Conservation (phyloP, 352 stramenopile species). For the Elongisporangium anandrum region DNA sequence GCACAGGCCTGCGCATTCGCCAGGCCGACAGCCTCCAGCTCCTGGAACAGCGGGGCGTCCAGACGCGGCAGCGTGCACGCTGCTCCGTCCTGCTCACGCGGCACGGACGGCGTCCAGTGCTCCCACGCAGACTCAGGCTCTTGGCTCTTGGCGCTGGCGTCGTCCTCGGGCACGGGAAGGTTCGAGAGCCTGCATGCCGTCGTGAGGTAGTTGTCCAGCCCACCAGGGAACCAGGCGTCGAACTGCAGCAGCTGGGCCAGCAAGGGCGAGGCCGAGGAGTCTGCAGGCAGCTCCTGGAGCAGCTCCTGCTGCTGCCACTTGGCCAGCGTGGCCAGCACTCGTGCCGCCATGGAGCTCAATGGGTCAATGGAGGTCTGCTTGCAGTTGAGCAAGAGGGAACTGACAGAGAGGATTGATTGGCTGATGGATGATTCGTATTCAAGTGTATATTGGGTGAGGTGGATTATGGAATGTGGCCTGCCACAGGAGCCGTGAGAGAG, state of each 20-base stretch:
- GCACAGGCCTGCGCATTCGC: constrained; percentile 71
- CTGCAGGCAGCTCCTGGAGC: constrained; percentile 19
- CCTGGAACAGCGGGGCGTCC: constrained; percentile 28
- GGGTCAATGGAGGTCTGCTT: background rate
- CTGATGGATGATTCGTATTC: background rate
- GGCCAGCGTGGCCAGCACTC: constrained; percentile 19
- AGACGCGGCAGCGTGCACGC: constrained; percentile 10
- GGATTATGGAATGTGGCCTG: constrained; percentile 25
- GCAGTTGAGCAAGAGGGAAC: background rate
- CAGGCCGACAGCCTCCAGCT: constrained; percentile 46
- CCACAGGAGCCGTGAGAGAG: constrained; percentile 19
- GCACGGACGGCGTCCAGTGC: constrained; percentile 50
- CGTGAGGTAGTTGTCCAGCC: constrained; percentile 46
- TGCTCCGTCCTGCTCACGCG: constrained; percentile 18
- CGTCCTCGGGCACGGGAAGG: constrained; percentile 13
- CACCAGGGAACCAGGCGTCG: constrained; percentile 60
- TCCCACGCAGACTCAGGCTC: constrained; percentile 11
- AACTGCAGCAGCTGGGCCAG: constrained; percentile 52
- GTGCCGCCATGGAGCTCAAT: constrained; percentile 5
- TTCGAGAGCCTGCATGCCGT: constrained; percentile 43
- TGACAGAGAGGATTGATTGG: too few relatives aligned
- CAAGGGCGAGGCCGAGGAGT: constrained; percentile 12
- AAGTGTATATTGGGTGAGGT: background rate
- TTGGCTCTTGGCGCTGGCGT: background rate
- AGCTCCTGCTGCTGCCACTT: constrained; percentile 43